Evolutionary conservation across 805 yeast genomes (phyloP).

Genomic region (Starmerella apis): DNA sequence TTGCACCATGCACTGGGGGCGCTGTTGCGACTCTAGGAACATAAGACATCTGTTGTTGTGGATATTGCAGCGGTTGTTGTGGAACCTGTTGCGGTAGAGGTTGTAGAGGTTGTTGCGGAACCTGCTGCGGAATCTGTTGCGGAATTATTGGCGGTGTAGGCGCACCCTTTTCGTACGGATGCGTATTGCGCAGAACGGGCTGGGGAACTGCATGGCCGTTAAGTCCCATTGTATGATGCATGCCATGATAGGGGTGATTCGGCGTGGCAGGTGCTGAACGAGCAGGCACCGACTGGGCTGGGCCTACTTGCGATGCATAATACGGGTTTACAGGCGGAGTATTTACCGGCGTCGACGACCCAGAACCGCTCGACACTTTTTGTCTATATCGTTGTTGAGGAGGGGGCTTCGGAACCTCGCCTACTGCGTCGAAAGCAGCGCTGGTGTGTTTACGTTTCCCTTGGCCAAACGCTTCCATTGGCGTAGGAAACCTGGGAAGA

Average conservation of each 20-base stretch:
- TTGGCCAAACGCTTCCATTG: slow-evolving; percentile 27
- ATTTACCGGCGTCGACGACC: slow-evolving; percentile 2
- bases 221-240: not conserved
- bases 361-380: not conserved
- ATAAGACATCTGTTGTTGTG: not conserved
- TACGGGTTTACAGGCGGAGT: not conserved
- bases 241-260: not conserved
- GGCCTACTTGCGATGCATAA: not conserved
- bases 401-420: slow-evolving; percentile 23
- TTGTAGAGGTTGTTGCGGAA: not conserved
- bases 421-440: slow-evolving; percentile 19
- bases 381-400: slow-evolving; percentile 22
- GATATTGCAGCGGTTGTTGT: not conserved
- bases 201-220: not conserved
- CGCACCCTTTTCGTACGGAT: not conserved
- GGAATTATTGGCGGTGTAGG: not conserved
- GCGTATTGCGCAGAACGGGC: slow-evolving; percentile 1
- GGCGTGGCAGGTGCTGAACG: slow-evolving; percentile 3
- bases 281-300: not conserved
- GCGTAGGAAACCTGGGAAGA: slow-evolving; percentile 27
- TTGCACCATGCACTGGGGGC: not conserved
- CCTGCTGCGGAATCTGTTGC: not conserved
- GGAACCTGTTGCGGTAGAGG: not conserved
- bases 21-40: not conserved
- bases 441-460: slow-evolving; percentile 11